These are phyloP conservation scores for Helotiales sp. DNA, from an alignment of 2,329 filamentous ascomycete species.

Conservation along the genomic window DNA sequence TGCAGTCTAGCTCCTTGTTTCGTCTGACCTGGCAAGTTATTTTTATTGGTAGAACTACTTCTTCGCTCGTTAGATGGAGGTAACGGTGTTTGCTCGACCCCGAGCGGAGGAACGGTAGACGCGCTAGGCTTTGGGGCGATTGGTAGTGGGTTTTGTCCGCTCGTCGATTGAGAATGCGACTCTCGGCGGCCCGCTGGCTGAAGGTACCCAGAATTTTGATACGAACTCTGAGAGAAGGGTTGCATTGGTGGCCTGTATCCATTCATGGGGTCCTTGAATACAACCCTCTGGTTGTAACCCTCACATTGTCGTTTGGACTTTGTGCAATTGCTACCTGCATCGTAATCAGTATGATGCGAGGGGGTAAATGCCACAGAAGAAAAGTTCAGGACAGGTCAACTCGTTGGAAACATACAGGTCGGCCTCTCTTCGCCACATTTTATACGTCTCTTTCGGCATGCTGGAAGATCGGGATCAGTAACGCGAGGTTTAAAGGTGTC, in stretches of 20 bases:
- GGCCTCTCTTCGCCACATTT: constrained; percentile 94
- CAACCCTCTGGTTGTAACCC: constrained; percentile 79
- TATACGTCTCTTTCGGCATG: constrained; percentile 92
- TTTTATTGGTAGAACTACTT: neutral
- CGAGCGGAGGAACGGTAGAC: neutral
- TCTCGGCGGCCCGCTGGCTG: constrained; percentile 17
- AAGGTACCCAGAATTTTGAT: constrained; percentile 27
- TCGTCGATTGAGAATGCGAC: constrained; percentile 17
- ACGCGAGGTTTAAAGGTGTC: neutral
- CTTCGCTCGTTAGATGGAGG: neutral
- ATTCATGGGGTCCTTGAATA: constrained; percentile 77
- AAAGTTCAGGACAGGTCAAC: neutral
- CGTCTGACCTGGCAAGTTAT: neutral
- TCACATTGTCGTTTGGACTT: constrained; percentile 86
- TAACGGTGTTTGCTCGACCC: neutral
- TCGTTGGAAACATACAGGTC: constrained; percentile 45
- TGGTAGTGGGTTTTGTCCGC: constrained; percentile 19
- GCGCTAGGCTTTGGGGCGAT: constrained; percentile 24
- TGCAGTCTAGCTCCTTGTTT: neutral
- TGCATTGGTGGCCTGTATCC: constrained; percentile 53
- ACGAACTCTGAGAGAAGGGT: constrained; percentile 38
- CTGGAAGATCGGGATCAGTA: constrained; percentile 49
- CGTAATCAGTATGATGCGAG: neutral
- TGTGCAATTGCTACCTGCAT: constrained; percentile 75
- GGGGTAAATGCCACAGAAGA: neutral